phyloP scores from a whole-genome alignment of 1,139 yeast species.

The Yamadazyma diddensiae region DNA sequence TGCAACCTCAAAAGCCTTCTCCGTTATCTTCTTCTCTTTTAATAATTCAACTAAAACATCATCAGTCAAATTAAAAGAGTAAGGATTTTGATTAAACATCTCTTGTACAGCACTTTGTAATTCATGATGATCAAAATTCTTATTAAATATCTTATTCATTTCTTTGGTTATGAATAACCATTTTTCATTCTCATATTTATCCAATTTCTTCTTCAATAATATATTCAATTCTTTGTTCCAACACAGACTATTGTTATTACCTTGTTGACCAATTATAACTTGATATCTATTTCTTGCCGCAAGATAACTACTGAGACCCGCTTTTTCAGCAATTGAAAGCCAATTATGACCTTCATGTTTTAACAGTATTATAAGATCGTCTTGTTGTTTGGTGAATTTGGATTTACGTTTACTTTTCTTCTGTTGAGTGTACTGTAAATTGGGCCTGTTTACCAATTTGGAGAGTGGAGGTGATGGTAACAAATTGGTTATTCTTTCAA shows the following conservation, averaged over 20 bases:
- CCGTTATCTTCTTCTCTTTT: conserved; percentile 38
- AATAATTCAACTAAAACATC: conserved; percentile 37
- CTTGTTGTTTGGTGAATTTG: conserved; percentile 68
- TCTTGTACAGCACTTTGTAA: conserved; percentile 54
- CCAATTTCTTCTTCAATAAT: conserved; percentile 52
- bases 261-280: conserved; percentile 81
- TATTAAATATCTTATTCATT: conserved; percentile 57
- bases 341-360: conserved; percentile 66
- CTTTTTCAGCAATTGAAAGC: conserved; percentile 70
- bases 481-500: conserved; percentile 12
- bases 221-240: conserved; percentile 61
- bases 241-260: conserved; percentile 62
- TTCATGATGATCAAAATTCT: conserved; percentile 50
- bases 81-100: conserved; percentile 57
- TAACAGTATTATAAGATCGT: conserved; percentile 57
- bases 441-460: conserved; percentile 31
- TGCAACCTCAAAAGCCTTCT: conserved; percentile 24
- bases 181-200: conserved; percentile 69
- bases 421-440: conserved; percentile 26
- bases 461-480: conserved; percentile 41
- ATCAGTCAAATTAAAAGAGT: conserved; percentile 53
- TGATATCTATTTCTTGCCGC: conserved; percentile 81
- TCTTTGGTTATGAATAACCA: conserved; percentile 66
- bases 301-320: conserved; percentile 63
- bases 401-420: conserved; percentile 59